These are phyloP conservation scores for Pleurotus ostreatus DNA, from an alignment of 768 basidiomycete species.

Conservation along the genomic window DNA sequence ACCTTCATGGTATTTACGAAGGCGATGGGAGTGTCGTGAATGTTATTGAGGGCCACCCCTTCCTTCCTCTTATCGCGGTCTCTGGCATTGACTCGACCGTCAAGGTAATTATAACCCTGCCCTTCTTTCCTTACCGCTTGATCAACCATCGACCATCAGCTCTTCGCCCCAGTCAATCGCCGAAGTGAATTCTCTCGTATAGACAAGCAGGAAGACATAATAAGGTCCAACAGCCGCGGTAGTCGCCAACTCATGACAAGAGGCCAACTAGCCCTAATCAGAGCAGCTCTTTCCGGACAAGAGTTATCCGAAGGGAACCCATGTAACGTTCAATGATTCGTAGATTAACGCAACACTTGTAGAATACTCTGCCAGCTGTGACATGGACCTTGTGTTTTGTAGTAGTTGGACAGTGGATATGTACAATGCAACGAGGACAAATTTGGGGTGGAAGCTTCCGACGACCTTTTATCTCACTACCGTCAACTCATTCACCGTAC, in stretches of 20 bases:
- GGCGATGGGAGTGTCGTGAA: slow-evolving; percentile 83
- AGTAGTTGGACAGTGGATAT: background rate
- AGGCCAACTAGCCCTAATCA: slow-evolving; percentile 2
- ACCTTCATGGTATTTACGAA: slow-evolving; percentile 73
- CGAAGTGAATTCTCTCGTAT: slow-evolving; percentile 52
- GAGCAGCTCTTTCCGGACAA: slow-evolving; percentile 2
- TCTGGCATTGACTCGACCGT: slow-evolving; percentile 85
- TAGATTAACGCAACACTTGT: background rate
- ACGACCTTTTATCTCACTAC: background rate
- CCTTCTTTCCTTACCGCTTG: background rate
- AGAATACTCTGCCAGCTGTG: background rate
- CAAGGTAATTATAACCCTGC: slow-evolving; percentile 45
- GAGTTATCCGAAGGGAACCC: background rate
- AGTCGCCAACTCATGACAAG: background rate
- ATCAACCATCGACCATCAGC: slow-evolving; percentile 28
- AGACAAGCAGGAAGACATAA: slow-evolving; percentile 47
- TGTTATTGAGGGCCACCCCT: slow-evolving; percentile 80
- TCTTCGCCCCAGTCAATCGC: slow-evolving; percentile 58
- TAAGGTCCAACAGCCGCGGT: slow-evolving; percentile 41
- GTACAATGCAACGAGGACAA: slow-evolving; percentile 7
- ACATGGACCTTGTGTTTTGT: background rate
- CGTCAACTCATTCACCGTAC: background rate
- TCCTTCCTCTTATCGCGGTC: slow-evolving; percentile 76
- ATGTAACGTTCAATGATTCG: background rate
- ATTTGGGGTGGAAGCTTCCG: slow-evolving; percentile 7